These are phyloP conservation scores for Saccharum officinarum DNA, from an alignment of 176 grass and related monocot genomes.

Conservation along the genomic window DNA sequence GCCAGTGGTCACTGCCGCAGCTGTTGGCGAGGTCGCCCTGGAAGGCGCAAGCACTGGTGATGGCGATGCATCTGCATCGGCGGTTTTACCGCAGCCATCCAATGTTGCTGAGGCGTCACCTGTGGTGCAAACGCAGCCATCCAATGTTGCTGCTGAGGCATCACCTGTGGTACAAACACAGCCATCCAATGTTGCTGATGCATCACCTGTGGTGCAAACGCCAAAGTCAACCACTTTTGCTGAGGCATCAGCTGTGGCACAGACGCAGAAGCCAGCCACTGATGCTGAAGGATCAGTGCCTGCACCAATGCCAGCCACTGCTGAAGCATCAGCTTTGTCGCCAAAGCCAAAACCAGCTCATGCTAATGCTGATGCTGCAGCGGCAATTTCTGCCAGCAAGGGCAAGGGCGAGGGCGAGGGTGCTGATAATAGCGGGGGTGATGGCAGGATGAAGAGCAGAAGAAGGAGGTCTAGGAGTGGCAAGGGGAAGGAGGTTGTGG, in stretches of 20 bases:
- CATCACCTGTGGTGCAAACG: not conserved
- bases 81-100: not conserved
- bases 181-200: not conserved
- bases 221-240: not conserved
- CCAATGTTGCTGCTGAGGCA: not conserved
- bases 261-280: not conserved
- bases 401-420: slow-evolving; percentile 11
- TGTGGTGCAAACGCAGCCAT: not conserved
- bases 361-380: slow-evolving; percentile 1
- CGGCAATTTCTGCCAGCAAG: not conserved
- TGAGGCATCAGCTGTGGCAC: slow-evolving; percentile 25
- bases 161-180: not conserved
- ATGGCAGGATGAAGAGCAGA: not conserved
- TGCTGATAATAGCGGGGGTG: slow-evolving; percentile 16
- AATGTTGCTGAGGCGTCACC: not conserved
- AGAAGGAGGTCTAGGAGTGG: not conserved
- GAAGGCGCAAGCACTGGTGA: not conserved
- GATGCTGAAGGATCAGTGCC: slow-evolving; percentile 16
- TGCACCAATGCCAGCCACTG: slow-evolving; percentile 20
- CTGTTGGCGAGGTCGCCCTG: not conserved
- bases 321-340: slow-evolving; percentile 25
- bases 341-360: slow-evolving; percentile 13
- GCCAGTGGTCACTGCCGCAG: not conserved
- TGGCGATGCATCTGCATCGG: slow-evolving; percentile 14
- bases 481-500: slow-evolving; percentile 18